Evolutionary conservation across 306 rosid species (phyloP).

Genomic region (Medicago arabica): DNA sequence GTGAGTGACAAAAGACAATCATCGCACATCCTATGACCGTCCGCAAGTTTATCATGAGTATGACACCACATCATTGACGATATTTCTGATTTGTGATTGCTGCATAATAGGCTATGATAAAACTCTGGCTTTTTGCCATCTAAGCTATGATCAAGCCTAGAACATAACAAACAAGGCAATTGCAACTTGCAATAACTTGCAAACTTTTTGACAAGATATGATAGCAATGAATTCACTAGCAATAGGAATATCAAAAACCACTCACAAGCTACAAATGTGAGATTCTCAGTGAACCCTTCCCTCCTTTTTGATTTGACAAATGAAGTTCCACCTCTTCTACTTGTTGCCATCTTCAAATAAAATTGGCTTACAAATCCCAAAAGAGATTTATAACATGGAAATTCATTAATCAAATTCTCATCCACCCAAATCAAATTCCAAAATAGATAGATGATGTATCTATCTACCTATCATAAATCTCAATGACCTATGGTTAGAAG

Average conservation of each 20-base stretch:
- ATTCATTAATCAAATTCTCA: constrained; percentile 42
- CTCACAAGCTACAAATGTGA: constrained; percentile 82
- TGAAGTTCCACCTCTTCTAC: constrained; percentile 45
- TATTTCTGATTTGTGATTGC: constrained; percentile 66
- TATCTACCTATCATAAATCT: constrained; percentile 25
- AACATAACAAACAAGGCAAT: constrained; percentile 83
- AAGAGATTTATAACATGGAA: constrained; percentile 29
- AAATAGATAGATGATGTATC: constrained; percentile 33
- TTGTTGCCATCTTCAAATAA: constrained; percentile 59
- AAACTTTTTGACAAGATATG: constrained; percentile 66
- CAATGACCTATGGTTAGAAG: constrained; percentile 33
- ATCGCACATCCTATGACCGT: constrained; percentile 69
- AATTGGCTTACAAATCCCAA: constrained; percentile 44
- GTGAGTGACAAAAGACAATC: constrained; percentile 63
- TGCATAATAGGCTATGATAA: constrained; percentile 65
- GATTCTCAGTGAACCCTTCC: constrained; percentile 49
- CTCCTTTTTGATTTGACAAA: constrained; percentile 55
- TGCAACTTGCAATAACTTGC: constrained; percentile 74
- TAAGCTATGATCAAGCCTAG: constrained; percentile 71
- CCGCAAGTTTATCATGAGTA: constrained; percentile 56
- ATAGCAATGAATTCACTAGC: constrained; percentile 63
- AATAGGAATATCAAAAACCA: constrained; percentile 85
- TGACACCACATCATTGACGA: constrained; percentile 66
- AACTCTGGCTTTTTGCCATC: constrained; percentile 50
- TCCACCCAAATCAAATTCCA: constrained; percentile 47